Evolutionary conservation across 495 filamentous ascomycete species (phyloP).

Genomic region (Trichoderma asperelloides): DNA sequence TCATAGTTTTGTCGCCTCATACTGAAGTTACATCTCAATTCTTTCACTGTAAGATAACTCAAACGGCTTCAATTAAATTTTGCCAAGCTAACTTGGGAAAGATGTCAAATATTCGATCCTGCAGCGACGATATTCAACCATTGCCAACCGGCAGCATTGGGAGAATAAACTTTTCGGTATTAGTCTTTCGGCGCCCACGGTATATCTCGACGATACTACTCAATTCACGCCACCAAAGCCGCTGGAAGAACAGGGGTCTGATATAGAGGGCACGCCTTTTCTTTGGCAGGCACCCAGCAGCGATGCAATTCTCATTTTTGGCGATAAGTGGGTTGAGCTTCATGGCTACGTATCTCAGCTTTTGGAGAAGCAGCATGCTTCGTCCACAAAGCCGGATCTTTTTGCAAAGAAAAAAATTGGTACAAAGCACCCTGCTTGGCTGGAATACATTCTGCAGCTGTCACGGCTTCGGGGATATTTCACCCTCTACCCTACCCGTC

Average conservation of each 20-base stretch:
- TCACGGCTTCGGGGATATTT: conserved; percentile 63
- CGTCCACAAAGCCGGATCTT: conserved; percentile 21
- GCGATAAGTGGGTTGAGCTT: conserved; percentile 73
- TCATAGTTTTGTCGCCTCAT: conserved; percentile 70
- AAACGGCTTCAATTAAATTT: neutral
- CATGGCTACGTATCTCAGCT: conserved; percentile 61
- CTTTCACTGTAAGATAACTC: conserved; percentile 56
- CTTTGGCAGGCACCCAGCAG: conserved; percentile 76
- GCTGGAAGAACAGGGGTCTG: conserved; percentile 15
- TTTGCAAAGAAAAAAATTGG: conserved; percentile 42
- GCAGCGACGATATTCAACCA: conserved; percentile 61
- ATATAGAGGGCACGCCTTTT: conserved; percentile 44
- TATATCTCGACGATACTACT: conserved; percentile 45
- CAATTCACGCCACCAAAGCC: conserved; percentile 43
- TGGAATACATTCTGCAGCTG: conserved; percentile 67
- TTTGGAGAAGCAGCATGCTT: conserved; percentile 33
- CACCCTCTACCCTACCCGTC: conserved; percentile 60
- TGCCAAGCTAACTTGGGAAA: conserved; percentile 9
- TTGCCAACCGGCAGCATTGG: conserved; percentile 31
- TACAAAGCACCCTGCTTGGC: conserved; percentile 61
- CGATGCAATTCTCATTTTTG: conserved; percentile 71
- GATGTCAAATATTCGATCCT: conserved; percentile 61
- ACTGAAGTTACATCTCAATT: conserved; percentile 64
- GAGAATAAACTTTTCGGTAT: conserved; percentile 56
- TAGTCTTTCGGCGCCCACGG: conserved; percentile 62